Percentiles rank a stretch among this genome's conserved stretches.
phyloP scores from a whole-genome alignment of 2,329 filamentous ascomycete genomes.

The Colletotrichum godetiae region DNA sequence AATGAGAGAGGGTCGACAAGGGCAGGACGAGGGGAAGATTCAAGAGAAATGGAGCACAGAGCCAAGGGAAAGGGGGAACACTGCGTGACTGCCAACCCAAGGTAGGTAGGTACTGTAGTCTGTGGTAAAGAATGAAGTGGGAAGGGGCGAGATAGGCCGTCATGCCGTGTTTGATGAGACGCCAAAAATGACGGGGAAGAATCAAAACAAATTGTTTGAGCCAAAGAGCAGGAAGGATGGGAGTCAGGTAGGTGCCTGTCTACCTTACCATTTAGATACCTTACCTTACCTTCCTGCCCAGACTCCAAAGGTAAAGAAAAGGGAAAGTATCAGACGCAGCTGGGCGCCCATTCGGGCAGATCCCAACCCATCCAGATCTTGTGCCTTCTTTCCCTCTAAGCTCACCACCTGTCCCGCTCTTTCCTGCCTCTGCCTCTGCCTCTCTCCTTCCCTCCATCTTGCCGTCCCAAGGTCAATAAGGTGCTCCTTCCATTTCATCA shows the following conservation, averaged over 20 bases:
- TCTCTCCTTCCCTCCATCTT: not conserved
- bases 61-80: not conserved
- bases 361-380: not conserved
- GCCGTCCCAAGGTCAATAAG: not conserved
- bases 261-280: not conserved
- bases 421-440: not conserved
- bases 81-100: not conserved
- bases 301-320: too few relatives aligned
- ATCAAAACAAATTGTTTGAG: not conserved
- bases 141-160: not conserved
- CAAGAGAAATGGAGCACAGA: not conserved
- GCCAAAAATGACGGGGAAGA: not conserved
- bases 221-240: not conserved
- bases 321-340: not conserved
- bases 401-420: not conserved
- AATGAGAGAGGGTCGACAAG: not conserved
- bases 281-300: too few relatives aligned
- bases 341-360: not conserved
- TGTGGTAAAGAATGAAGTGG: not conserved
- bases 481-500: not conserved
- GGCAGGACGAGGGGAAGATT: not conserved
- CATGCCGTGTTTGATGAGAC: not conserved
- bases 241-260: not conserved
- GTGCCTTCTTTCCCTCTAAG: not conserved
- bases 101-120: too few relatives aligned